These are phyloP conservation scores for Acidomyces sp. DNA, from an alignment of 495 filamentous ascomycete genomes.

Conservation along the genomic window DNA sequence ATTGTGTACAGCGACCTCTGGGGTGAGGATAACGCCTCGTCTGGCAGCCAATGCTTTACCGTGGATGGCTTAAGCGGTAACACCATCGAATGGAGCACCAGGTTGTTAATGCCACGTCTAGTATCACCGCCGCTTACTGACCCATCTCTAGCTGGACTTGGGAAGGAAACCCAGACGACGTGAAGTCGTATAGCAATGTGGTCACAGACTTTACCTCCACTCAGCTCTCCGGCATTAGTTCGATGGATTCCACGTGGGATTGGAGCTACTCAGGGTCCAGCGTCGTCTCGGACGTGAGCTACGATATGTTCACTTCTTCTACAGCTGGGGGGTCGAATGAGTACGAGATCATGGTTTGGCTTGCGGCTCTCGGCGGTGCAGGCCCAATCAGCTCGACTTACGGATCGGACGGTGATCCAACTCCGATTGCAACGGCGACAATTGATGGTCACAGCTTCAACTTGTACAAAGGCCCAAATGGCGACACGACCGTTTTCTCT, in stretches of 20 bases:
- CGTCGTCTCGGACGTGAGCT: conserved; percentile 49
- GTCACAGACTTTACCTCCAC: conserved; percentile 32
- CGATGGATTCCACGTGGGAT: conserved; percentile 39
- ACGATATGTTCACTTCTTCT: conserved; percentile 49
- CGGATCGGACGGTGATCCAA: conserved; percentile 5
- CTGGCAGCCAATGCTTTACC: conserved; percentile 45
- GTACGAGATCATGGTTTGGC: conserved; percentile 66
- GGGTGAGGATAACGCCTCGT: conserved; percentile 16
- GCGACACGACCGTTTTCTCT: conserved; percentile 14
- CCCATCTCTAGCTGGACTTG: conserved; percentile 40
- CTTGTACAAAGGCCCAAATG: conserved; percentile 20
- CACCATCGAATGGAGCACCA: conserved; percentile 43
- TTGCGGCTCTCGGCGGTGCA: conserved; percentile 46
- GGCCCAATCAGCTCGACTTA: background rate
- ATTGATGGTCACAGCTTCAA: conserved; percentile 15
- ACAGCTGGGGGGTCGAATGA: conserved; percentile 33
- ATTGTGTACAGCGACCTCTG: conserved; percentile 19
- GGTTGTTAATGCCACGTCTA: conserved; percentile 29
- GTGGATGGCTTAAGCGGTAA: conserved; percentile 30
- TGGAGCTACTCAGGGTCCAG: conserved; percentile 45
- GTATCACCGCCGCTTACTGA: background rate
- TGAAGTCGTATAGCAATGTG: conserved; percentile 50
- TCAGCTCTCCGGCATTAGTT: conserved; percentile 37
- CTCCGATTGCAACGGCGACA: conserved; percentile 2
- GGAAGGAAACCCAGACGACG: conserved; percentile 36